Percentiles rank a stretch among this genome's conserved stretches.
Conservation (phyloP, 805 yeast species). For the Candida incommunis region DNA sequence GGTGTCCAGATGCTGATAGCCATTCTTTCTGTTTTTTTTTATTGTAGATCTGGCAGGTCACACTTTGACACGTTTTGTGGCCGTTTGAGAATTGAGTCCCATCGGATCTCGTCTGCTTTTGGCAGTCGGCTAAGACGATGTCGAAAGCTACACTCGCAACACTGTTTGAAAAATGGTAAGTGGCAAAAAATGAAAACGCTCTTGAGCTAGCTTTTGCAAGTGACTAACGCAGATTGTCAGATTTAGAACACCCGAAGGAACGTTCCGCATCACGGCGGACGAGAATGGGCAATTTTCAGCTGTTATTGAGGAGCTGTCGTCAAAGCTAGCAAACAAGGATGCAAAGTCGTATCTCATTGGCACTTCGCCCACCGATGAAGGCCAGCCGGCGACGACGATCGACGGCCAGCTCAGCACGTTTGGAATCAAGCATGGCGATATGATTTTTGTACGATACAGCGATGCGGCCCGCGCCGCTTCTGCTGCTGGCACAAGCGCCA, state of each 20-base stretch:
- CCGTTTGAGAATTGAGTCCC: too few relatives aligned
- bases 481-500: conserved; percentile 2
- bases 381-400: conserved; percentile 24
- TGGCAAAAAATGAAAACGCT: too few relatives aligned
- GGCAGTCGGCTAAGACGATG: too few relatives aligned
- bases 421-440: conserved; percentile 39
- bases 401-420: conserved; percentile 22
- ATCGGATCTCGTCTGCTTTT: too few relatives aligned
- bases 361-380: conserved; percentile 30
- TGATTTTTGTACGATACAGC: conserved; percentile 34
- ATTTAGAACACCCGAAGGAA: conserved; percentile 76
- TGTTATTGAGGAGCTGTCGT: conserved; percentile 23
- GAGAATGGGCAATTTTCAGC: conserved; percentile 28
- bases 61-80: too few relatives aligned
- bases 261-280: conserved; percentile 49
- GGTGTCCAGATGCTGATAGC: background rate
- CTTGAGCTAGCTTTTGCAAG: too few relatives aligned
- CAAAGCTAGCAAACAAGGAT: conserved; percentile 23
- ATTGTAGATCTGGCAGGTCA: too few relatives aligned
- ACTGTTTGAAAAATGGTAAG: too few relatives aligned
- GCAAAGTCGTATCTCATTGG: conserved; percentile 26
- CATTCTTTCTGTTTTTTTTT: too few relatives aligned
- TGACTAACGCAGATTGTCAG: conserved; percentile 46
- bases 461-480: conserved; percentile 2
- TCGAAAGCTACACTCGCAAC: too few relatives aligned